phyloP scores from a whole-genome alignment of 352 stramenopile genomes.

The Thalassiosira livingstoniorum region DNA sequence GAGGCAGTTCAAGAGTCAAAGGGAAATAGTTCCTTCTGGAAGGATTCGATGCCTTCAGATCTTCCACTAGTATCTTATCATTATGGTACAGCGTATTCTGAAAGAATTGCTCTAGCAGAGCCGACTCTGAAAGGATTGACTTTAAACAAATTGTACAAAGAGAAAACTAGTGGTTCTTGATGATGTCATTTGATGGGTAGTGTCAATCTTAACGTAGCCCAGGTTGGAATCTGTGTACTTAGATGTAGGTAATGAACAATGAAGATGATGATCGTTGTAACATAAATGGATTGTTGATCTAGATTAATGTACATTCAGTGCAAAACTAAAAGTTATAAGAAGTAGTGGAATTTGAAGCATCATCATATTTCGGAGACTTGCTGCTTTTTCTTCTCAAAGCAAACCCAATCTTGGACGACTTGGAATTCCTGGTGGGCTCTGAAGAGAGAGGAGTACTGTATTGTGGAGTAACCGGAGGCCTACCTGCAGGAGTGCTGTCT shows the following conservation, averaged over 20 bases:
- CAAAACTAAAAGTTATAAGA: constrained; percentile 51
- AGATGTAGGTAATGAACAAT: no score
- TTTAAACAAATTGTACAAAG: constrained; percentile 67
- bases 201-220: no score
- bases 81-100: constrained; percentile 64
- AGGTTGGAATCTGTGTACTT: no score
- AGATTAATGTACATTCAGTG: no score
- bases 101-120: constrained; percentile 61
- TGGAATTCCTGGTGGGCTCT: constrained; percentile 8
- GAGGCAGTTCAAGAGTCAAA: not conserved
- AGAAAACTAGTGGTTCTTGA: constrained; percentile 33
- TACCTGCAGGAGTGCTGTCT: not conserved
- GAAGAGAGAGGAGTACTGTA: not conserved
- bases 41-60: no score
- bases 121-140: constrained; percentile 50
- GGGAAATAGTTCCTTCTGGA: no score
- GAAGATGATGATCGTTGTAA: no score
- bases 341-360: constrained; percentile 48
- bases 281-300: no score
- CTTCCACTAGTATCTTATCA: constrained; percentile 67
- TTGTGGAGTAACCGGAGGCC: not conserved
- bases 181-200: no score
- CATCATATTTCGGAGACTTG: constrained; percentile 35
- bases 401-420: constrained; percentile 31
- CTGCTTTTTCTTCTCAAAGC: constrained; percentile 33